Conservation (phyloP, 495 filamentous ascomycete species). For the Astrothelium macrocarpum region DNA sequence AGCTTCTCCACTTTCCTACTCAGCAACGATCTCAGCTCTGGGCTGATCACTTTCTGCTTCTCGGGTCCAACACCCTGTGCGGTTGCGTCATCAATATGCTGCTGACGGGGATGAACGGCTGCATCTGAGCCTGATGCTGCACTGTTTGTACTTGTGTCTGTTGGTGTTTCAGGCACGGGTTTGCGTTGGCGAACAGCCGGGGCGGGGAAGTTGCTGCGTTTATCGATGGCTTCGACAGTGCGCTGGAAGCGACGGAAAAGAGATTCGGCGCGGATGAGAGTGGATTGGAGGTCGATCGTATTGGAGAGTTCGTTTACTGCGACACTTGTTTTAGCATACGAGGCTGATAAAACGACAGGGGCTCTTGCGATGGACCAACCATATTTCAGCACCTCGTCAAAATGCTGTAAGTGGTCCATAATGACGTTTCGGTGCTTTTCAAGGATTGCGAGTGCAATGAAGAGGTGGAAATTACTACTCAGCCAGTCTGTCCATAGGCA, state of each 20-base stretch:
- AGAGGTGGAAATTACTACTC: slow-evolving; percentile 83
- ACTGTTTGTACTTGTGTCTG: background rate
- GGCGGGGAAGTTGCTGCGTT: slow-evolving; percentile 71
- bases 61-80: slow-evolving; percentile 26
- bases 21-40: slow-evolving; percentile 67
- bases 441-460: slow-evolving; percentile 87
- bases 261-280: slow-evolving; percentile 75
- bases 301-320: slow-evolving; percentile 87
- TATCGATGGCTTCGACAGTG: slow-evolving; percentile 77
- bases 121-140: background rate
- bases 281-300: slow-evolving; percentile 79
- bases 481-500: slow-evolving; percentile 87
- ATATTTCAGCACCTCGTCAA: slow-evolving; percentile 97
- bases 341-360: background rate
- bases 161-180: slow-evolving; percentile 18
- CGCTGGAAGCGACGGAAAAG: slow-evolving; percentile 83
- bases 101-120: slow-evolving; percentile 1
- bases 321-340: background rate
- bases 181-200: slow-evolving; percentile 48
- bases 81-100: slow-evolving; percentile 26
- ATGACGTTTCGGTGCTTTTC: slow-evolving; percentile 92
- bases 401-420: slow-evolving; percentile 86
- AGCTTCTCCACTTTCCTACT: slow-evolving; percentile 60
- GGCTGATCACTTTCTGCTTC: slow-evolving; percentile 62
- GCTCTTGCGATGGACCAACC: slow-evolving; percentile 41